Percentiles rank a stretch among this genome's conserved stretches.
phyloP scores from a whole-genome alignment of 164 flowering plant genomes.

The Magnolia sinica region DNA sequence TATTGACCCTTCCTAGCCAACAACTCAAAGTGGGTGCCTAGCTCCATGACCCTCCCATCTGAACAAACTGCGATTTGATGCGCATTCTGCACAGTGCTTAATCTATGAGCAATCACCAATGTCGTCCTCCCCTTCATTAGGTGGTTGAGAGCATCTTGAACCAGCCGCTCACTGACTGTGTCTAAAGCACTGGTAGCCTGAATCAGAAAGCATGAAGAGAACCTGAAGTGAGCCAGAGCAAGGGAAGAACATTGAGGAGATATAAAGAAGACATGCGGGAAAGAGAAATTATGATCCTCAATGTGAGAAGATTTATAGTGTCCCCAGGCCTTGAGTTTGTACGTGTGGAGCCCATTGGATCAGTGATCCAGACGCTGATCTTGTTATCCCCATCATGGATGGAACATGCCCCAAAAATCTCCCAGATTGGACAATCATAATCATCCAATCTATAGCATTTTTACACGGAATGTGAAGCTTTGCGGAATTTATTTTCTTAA shows the following conservation, averaged over 20 bases:
- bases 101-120: constrained; percentile 88
- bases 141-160: constrained; percentile 78
- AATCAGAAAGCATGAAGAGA: constrained; percentile 7
- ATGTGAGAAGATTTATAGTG: too few relatives aligned
- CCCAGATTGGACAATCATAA: too few relatives aligned
- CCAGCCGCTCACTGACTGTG: constrained; percentile 83
- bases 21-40: constrained; percentile 81
- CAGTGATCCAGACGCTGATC: too few relatives aligned
- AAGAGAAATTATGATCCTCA: too few relatives aligned
- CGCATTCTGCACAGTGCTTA: constrained; percentile 98
- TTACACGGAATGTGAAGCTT: too few relatives aligned
- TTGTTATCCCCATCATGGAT: too few relatives aligned
- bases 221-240: constrained; percentile 2
- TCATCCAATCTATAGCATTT: too few relatives aligned
- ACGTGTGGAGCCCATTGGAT: too few relatives aligned
- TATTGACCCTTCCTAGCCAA: constrained; percentile 71
- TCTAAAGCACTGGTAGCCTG: constrained; percentile 98
- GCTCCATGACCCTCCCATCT: constrained; percentile 72
- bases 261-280: not conserved
- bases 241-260: not conserved
- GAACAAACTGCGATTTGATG: constrained; percentile 88
- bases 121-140: constrained; percentile 93
- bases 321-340: too few relatives aligned
- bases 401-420: too few relatives aligned
- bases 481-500: too few relatives aligned